Base-by-base conservation (phyloP, 768 basidiomycete genomes). In the Mrakia blollopis region DNA sequence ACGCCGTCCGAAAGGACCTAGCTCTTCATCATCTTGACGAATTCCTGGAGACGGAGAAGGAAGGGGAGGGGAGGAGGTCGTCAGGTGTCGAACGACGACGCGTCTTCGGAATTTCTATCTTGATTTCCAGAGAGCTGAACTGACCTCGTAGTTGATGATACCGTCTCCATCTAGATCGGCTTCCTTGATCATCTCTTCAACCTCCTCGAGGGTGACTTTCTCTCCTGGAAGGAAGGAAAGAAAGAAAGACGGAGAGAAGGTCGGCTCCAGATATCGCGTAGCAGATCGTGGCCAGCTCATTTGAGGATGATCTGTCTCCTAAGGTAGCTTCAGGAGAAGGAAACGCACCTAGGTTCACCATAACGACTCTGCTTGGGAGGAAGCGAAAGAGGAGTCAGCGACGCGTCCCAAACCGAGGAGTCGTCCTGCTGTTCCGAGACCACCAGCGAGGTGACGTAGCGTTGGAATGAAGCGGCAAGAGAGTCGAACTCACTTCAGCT, bases 1-100 rank as follows among this genome's bases (percentile, higher is more conserved):
- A 10, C 9, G n/a, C n/a, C 9, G 8, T 10, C 57, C 14, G 18
- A 37, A 23, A 2, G 5, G 23, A 0, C 5, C 35, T 68, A 68
- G 37, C 35, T 68, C 23, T 44, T 68, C 65, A 68, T 68, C 65
- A 68, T 68, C 25, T 35, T 39, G 37, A 68, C 65, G 25, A 68
- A 68, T 6, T 68, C 65, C 65, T 63, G 62, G 3, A 7, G 28
- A n/a, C 1, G 14, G 62, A 3, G 9, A 50, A 50, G 47, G n/a
- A n/a, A 44, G 44, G 21, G 47, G 18, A 50, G 47, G 47, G 13
- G 18, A 50, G 47, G 47, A 21, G 18, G 3, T 50, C 47, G 16
- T 50, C 47, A 50, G 47, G 5, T 3, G 62, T 37, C 18, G 18
- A 5, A 16, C 30, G 35, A 16, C 61, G 28, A 63, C 30, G 61